Evolutionary conservation across 2,329 filamentous ascomycete species (phyloP), one percentile per base, ranked within the genome.

Genomic region (Stagonosporopsis rhizophila): DNA sequence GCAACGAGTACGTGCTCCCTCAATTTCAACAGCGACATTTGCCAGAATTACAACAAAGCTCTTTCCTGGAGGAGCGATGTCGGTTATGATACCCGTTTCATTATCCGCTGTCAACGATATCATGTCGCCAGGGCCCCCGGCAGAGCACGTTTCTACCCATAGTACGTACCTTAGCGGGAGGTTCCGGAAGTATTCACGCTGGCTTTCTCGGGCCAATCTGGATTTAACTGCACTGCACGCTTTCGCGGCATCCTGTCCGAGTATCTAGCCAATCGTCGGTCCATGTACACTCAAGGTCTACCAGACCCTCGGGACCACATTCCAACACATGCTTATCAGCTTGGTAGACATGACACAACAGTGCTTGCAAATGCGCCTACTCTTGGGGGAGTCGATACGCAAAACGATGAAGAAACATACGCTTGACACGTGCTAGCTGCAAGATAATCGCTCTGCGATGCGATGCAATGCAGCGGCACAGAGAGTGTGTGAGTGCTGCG

Each of bases 301-400:
- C 72, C 73, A 58, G 39, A 48, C 25, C 46, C 41, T 53, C 67
- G 73, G 73, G 60, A 69, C 59, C 44, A 55, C 46, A 38, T 59
- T 58, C 28, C 60, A 71, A 58, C 67, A 56, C 62, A 54, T 62
- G 66, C 70, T 75, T 75, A 75, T 75, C 73, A 66, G 63, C 44
- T 34, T 48, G 25, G 25, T 17, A 40, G 60, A 58, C 60, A 49
- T 47, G 60, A 62, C 55, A 64, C 51, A 55, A 60, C 34, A 44
- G 32, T 44, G 54, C 39, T 30, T 19, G 3, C 34, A 4, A n/a
- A 40, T 35, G 32, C 39, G 40, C 15, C 41, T 34, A 7, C 23
- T 23, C 50, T 37, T 46, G 40, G 46, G 23, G 8, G 12, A 27
- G 15, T 1, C 14, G 8, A 23, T 3, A 35, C 17, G 19, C 17